Evolutionary conservation across 192 early-diverging fungal species (phyloP).

Genomic region (Coemansia sp.): DNA sequence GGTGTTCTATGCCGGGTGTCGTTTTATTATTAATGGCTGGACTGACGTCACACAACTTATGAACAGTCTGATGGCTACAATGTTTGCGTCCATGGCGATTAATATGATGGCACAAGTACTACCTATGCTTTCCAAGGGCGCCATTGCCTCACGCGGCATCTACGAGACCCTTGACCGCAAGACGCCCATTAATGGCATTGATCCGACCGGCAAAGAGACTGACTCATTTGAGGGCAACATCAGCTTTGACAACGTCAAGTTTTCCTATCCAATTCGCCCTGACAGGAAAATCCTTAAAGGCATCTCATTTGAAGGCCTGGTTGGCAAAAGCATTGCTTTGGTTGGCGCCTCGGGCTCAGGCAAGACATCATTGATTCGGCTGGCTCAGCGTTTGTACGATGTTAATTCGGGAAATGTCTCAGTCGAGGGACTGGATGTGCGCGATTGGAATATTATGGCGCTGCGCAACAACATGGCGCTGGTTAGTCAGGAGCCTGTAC

Average conservation of each 20-base stretch:
- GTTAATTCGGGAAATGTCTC: slow-evolving; percentile 50
- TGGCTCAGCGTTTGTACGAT: slow-evolving; percentile 82
- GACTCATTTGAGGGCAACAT: slow-evolving; percentile 60
- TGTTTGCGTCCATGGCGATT: slow-evolving; percentile 60
- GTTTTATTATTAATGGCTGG: slow-evolving; percentile 54
- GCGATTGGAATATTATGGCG: slow-evolving; percentile 63
- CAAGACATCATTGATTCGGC: slow-evolving; percentile 66
- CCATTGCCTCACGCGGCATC: slow-evolving; percentile 72
- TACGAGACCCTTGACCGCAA: slow-evolving; percentile 74
- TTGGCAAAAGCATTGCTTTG: slow-evolving; percentile 76
- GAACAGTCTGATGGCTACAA: slow-evolving; percentile 55
- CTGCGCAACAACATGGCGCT: slow-evolving; percentile 75
- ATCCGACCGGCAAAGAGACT: slow-evolving; percentile 57
- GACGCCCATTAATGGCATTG: slow-evolving; percentile 58
- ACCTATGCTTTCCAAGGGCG: slow-evolving; percentile 76
- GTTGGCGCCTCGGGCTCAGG: slow-evolving; percentile 85
- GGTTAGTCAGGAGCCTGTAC: slow-evolving; percentile 86
- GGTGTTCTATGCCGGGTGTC: slow-evolving; percentile 60
- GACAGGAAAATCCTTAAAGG: slow-evolving; percentile 65
- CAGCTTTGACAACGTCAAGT: slow-evolving; percentile 50
- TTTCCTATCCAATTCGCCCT: slow-evolving; percentile 66
- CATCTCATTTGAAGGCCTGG: slow-evolving; percentile 52
- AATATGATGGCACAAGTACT: slow-evolving; percentile 62
- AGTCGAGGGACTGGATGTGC: slow-evolving; percentile 49
- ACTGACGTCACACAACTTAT: slow-evolving; percentile 40